Evolutionary conservation across 768 basidiomycete species (phyloP), one percentile per base, ranked within the genome.

Genomic region (Clavulina sp.): DNA sequence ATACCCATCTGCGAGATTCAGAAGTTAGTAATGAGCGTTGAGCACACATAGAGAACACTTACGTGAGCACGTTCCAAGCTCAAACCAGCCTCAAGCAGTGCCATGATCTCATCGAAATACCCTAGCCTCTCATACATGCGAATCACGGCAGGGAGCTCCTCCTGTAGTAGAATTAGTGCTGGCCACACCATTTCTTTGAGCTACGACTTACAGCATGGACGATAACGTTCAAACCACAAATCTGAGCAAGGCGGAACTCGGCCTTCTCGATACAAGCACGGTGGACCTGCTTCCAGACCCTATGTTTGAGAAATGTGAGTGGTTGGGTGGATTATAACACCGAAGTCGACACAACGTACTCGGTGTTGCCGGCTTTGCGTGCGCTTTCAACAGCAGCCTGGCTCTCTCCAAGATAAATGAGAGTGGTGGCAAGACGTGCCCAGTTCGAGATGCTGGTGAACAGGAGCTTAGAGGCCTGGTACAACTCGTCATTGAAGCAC

Each of bases 221-320:
- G 56, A 99, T 80, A 61, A 99, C 84, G 64, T 99, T 86, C 57
- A 97, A 79, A 75, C 92, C 95, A 63, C 93, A 97, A 61, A 99
- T 97, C 75, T 97, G 92, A 31, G 95, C 93, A 65, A 97, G 65
- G 54, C 91, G 83, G 78, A 97, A 97, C 64, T 99, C 95, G 51
- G 75, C 70, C 72, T 97, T 97, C 70, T 95, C 93, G 52, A 99
- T 81, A 68, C 95, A 99, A 36, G 95, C 95, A 23, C 89, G 84
- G 58, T 97, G 93, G 48, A 99, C 95, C 64, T 97, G 95, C 67
- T 96, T 97, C 95, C 95, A 99, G n/a, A 97, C 95, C 68, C 85
- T 88, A 51, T n/a, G n/a, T n/a, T n/a, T n/a, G 0, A 26, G 26
- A 19, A 24, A 41, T 26, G 54, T 5, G 5, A 28, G 33, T 24